phyloP scores from a whole-genome alignment of 2,329 filamentous ascomycete species.

The Hypoxylon sp. region DNA sequence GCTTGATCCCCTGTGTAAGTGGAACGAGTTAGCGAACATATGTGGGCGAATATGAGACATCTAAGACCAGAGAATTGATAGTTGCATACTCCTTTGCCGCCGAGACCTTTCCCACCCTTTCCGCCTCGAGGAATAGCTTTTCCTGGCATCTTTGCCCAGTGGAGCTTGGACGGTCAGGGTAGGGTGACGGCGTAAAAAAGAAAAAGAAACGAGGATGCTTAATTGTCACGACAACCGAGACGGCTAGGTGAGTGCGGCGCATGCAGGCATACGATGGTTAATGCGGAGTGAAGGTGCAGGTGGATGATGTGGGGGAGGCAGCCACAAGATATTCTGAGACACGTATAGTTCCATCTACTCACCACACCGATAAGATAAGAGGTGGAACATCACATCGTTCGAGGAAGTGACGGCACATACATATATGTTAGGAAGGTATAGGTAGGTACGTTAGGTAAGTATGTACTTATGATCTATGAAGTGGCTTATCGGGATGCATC shows the following conservation, averaged over 20 bases:
- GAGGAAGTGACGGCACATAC: neutral
- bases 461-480: too few relatives aligned
- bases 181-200: neutral
- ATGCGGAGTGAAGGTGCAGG: slow-evolving; percentile 2
- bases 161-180: neutral
- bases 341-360: neutral
- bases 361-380: slow-evolving; percentile 16
- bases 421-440: too few relatives aligned
- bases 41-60: slow-evolving; percentile 2
- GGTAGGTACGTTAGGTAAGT: too few relatives aligned
- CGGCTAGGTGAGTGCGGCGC: slow-evolving; percentile 3
- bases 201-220: neutral
- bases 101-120: slow-evolving; percentile 47
- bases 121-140: slow-evolving; percentile 36
- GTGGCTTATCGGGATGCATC: too few relatives aligned
- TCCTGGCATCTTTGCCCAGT: slow-evolving; percentile 30
- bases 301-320: slow-evolving; percentile 18
- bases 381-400: neutral
- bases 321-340: neutral
- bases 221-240: slow-evolving; percentile 1
- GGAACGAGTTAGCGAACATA: slow-evolving; percentile 23
- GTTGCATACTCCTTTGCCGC: slow-evolving; percentile 49
- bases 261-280: slow-evolving; percentile 6
- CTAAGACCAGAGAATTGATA: slow-evolving; percentile 2
- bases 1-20: slow-evolving; percentile 46